Evolutionary conservation across 2,329 filamentous ascomycete genomes (phyloP).

Genomic region (Bipolaris gigantea): DNA sequence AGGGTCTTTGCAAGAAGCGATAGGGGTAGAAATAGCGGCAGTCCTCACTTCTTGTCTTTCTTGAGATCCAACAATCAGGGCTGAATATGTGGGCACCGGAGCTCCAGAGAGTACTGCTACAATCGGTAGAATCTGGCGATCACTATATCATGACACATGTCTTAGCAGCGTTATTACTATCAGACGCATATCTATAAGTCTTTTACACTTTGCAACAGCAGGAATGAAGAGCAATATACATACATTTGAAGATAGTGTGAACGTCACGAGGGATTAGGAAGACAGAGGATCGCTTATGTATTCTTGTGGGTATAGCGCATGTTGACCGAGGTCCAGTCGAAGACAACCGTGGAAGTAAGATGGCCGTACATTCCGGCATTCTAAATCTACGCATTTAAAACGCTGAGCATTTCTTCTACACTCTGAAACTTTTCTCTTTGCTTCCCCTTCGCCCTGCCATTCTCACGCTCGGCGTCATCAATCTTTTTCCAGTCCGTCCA

Average conservation of each 20-base stretch:
- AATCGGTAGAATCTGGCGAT: too few species aligned
- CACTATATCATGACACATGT: too few species aligned
- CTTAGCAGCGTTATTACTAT: too few species aligned
- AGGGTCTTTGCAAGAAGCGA: background rate
- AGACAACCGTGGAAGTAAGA: background rate
- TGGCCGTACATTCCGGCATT: too few species aligned
- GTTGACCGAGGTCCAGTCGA: background rate
- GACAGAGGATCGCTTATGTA: background rate
- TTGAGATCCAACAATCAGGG: background rate
- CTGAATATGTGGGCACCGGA: background rate
- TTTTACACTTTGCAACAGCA: too few species aligned
- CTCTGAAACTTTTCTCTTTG: slow-evolving; percentile 69
- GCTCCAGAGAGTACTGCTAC: background rate
- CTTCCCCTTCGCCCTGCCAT: slow-evolving; percentile 70
- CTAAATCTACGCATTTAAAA: slow-evolving; percentile 32
- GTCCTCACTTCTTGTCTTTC: background rate
- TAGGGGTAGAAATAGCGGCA: background rate
- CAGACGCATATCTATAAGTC: too few species aligned
- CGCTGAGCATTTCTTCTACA: slow-evolving; percentile 61
- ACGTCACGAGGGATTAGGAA: too few species aligned
- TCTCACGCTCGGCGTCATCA: slow-evolving; percentile 72
- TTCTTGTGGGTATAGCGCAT: background rate
- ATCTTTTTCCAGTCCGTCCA: slow-evolving; percentile 90
- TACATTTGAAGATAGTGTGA: too few species aligned
- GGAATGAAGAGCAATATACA: too few species aligned